Conservation (phyloP, 352 stramenopile species). For the Globisporangium heterothallicum region DNA sequence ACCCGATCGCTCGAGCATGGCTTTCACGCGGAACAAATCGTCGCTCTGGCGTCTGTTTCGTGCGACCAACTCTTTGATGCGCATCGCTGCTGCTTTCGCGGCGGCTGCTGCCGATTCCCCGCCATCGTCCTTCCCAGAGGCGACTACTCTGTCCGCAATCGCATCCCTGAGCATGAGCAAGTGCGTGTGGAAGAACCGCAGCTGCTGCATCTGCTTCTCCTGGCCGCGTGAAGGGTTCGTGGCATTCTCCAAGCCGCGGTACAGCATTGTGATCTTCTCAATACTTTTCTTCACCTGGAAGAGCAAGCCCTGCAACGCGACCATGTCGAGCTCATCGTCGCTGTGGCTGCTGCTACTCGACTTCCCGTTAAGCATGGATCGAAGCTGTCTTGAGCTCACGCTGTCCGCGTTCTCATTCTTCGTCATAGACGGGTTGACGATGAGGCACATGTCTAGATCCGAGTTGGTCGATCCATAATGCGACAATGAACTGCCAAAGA, state of each 20-base stretch:
- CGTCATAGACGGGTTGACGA: conserved; percentile 15
- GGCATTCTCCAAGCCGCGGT: conserved; percentile 26
- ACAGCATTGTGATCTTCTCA: conserved; percentile 32
- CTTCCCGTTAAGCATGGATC: conserved; percentile 32
- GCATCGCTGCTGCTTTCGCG: conserved; percentile 12
- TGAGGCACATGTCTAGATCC: conserved; percentile 75
- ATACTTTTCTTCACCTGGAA: conserved; percentile 44
- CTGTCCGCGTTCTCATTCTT: background rate
- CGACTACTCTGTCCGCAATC: conserved; percentile 22
- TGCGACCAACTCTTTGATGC: conserved; percentile 32
- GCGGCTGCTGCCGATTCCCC: conserved; percentile 4
- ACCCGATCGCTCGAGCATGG: conserved; percentile 36
- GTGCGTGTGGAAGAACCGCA: conserved; percentile 43
- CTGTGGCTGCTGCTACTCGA: conserved; percentile 1
- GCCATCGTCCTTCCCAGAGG: conserved; percentile 8
- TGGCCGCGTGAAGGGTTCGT: conserved; percentile 7
- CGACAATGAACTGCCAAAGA: conserved; percentile 78
- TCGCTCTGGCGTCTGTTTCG: conserved; percentile 31
- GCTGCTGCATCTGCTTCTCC: conserved; percentile 26
- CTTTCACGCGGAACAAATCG: conserved; percentile 45
- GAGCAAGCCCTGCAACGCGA: conserved; percentile 34
- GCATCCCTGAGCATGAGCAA: conserved; percentile 26
- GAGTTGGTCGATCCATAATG: conserved; percentile 65
- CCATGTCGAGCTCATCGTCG: conserved; percentile 12
- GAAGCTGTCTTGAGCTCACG: conserved; percentile 30